Base-by-base conservation (phyloP, 345 rosid species). In the Firmiana major region DNA sequence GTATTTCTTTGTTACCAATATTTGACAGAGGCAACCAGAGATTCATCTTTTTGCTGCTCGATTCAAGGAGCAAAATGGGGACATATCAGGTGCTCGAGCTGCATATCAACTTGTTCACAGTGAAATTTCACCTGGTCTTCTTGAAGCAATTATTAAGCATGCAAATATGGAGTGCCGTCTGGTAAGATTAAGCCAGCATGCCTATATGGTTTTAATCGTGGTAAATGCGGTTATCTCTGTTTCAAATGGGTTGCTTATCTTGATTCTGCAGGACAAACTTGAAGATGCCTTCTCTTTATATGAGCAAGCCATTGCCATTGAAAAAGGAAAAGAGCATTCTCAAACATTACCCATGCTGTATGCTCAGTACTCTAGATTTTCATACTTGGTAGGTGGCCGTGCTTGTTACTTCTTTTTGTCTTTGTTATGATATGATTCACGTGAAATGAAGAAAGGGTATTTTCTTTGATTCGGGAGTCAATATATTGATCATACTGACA, bases 121-220 rank as follows among this genome's bases (percentile, higher is more conserved):
- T 76, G 97, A 97, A 87, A 88, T 89, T 76, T 83, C 99, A 43
- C 99, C 99, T 21, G 99, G 97, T 69, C 91, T 97, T 75, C 82
- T 97, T 75, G 99, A 97, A 87, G 99, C 98, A 51, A 90, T 97
- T 82, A 86, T 87, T 31, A 94, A 92, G 84, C 99, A 97, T 82
- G 98, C 98, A 4, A 90, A 94, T 85, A 94, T 97, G 99, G 99
- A 97, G 83, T 79, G n/a, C 19, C 87, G 98, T 59, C 85, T 86
- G 87, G 98, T 94, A 88, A 76, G 92, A 55, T 75, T 81, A 28
- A 70, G 48, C 54, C 53, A 53, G 63, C 74, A 49, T 58, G 74
- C 77, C 70, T 21, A 31, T 85, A 16, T 65, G 73, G 24, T 69
- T 80, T 49, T 72, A 75, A 43, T 60, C 40, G 63, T 57, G 36